Evolutionary conservation across 768 basidiomycete genomes (phyloP), one percentile per base, ranked within the genome.

Genomic region (Atractiella rhizophila): DNA sequence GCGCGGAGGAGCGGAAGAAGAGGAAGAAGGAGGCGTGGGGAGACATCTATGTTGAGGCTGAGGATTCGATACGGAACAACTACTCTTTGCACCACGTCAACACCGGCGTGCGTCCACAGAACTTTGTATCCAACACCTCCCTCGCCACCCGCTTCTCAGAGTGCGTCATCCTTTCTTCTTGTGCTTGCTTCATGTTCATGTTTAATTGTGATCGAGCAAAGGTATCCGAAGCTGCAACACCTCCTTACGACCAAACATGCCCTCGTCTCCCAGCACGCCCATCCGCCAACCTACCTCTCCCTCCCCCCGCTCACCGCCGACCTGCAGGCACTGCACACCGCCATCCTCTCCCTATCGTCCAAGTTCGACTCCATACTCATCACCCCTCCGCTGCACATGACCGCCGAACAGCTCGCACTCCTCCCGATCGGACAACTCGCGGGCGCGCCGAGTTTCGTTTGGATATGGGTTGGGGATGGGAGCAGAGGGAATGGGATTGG

Each of bases 61-160:
- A 98, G 55, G 88, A 98, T 57, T 94, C 85, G 0, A 78, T 98
- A 32, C 68, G 91, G 35, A 96, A 91, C 51, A 86, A 98, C 61
- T 83, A 86, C 54, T 80, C 77, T 0, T 75, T 76, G 58, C 64
- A 75, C 48, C 94, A 88, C 58, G 82, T 86, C 26, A 74, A 80
- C 51, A 68, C 76, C 2, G 86, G 85, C 9, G 77, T 80, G 48
- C 83, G 85, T 74, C 81, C 85, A 2, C 83, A 88, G 60, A 74
- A 91, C 53, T 81, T 74, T 70, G 76, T 98, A 8, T 62, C 82
- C 7, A 86, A 85, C 18, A 78, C 81, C 5, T 78, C 77, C 46
- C 76, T 78, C 11, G 78, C 82, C 37, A 71, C 69, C 43, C 69
- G 85, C 3, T 94, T 91, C 51, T 76, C 81, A 66, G 91, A 98